Evolutionary conservation across 1,284 basidiomycete species (phyloP).

Genomic region (Trametes versicolor): DNA sequence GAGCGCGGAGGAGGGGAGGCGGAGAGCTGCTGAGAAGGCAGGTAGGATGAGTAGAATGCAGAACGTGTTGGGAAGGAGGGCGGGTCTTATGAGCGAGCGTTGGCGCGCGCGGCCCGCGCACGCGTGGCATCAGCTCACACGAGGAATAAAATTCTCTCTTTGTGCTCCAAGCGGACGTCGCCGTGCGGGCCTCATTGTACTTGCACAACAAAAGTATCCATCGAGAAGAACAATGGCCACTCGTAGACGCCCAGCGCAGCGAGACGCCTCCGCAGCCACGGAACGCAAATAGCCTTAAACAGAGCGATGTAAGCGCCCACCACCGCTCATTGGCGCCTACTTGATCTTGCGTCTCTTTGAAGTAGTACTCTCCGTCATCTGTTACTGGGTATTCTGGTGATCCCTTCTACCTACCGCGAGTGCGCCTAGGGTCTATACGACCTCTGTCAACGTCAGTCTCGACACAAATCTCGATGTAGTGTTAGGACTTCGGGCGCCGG

Average conservation of each 20-base stretch:
- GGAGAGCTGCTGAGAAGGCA: conserved; percentile 15
- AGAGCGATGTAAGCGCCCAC: no score
- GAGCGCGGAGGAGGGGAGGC: conserved; percentile 16
- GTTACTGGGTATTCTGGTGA: no score
- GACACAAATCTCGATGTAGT: no score
- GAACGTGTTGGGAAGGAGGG: conserved; percentile 13
- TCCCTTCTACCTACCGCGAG: no score
- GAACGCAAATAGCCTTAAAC: conserved; percentile 11
- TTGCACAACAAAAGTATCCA: conserved; percentile 22
- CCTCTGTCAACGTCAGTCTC: no score
- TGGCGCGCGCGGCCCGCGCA: conserved; percentile 17
- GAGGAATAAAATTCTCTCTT: conserved; percentile 16
- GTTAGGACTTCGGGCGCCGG: no score
- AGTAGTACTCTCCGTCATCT: no score
- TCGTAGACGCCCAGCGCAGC: conserved; percentile 1
- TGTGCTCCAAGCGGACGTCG: conserved; percentile 17
- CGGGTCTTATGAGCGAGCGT: conserved; percentile 20
- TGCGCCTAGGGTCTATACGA: no score
- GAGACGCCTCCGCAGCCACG: conserved; percentile 20
- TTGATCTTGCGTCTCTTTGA: no score
- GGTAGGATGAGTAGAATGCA: conserved; percentile 20
- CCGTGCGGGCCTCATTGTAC: conserved; percentile 22
- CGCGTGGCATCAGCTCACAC: conserved; percentile 15
- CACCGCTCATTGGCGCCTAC: no score
- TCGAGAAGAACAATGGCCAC: conserved; percentile 17